A percentile compares a stretch with the other conserved stretches of the same genome.
Conservation (phyloP, 306 rosid species). For the Argentina anserina region DNA sequence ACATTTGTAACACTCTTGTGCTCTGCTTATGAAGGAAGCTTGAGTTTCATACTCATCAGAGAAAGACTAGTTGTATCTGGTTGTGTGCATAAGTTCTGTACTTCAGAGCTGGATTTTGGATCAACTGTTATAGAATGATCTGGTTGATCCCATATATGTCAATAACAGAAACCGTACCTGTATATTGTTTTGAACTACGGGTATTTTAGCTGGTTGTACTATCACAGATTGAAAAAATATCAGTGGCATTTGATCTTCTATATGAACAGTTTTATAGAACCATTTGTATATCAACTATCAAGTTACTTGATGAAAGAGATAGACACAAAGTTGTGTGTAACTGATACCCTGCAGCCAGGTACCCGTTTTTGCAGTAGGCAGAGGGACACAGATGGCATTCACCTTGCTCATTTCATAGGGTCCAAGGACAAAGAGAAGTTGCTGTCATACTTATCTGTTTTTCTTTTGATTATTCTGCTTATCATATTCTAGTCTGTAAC, state of each 20-base stretch:
- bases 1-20: constrained; percentile 7
- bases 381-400: constrained; percentile 12
- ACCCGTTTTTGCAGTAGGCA: neutral
- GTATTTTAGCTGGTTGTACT: neutral
- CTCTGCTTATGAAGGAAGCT: neutral
- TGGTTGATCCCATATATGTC: neutral
- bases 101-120: neutral
- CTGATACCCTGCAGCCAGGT: neutral
- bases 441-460: constrained; percentile 4
- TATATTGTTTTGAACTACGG: neutral
- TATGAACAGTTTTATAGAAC: neutral
- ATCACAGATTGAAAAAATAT: neutral
- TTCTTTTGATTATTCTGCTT: neutral
- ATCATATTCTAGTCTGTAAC: neutral
- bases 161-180: neutral
- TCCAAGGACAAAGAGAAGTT: constrained; percentile 3
- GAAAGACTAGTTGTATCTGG: neutral
- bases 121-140: neutral
- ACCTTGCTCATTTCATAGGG: neutral
- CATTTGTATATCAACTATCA: neutral
- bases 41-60: neutral
- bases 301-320: neutral
- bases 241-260: neutral
- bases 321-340: neutral
- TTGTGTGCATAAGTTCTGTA: neutral